Evolutionary conservation across 768 basidiomycete genomes (phyloP).

Genomic region (Tylopilus balloui): DNA sequence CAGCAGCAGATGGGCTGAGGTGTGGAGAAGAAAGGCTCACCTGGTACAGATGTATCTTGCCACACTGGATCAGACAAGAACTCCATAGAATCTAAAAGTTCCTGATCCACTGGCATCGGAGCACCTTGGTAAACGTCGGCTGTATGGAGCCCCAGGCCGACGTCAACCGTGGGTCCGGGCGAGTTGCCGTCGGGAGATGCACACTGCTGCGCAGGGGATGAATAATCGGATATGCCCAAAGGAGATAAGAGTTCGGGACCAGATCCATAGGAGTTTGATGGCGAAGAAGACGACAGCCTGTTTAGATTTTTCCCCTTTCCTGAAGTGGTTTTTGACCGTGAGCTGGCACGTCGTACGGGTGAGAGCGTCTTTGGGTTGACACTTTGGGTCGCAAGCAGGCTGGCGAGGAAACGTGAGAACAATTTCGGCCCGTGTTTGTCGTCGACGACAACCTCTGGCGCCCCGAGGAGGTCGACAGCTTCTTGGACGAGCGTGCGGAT

Average conservation of each 20-base stretch:
- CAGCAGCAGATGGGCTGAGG: background rate
- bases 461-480: constrained; percentile 62
- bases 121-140: constrained; percentile 39
- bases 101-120: constrained; percentile 55
- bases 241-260: constrained; percentile 22
- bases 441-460: constrained; percentile 71
- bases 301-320: constrained; percentile 13
- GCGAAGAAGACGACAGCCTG: background rate
- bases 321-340: constrained; percentile 8
- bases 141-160: constrained; percentile 23
- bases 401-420: constrained; percentile 74
- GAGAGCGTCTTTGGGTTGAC: constrained; percentile 23
- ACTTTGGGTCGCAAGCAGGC: constrained; percentile 60
- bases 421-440: constrained; percentile 77
- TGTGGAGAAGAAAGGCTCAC: constrained; percentile 33
- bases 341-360: constrained; percentile 11
- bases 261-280: constrained; percentile 1
- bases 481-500: constrained; percentile 62
- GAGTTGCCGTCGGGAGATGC: constrained; percentile 39
- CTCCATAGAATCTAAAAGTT: constrained; percentile 59
- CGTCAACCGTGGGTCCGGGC: background rate
- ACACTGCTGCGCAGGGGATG: constrained; percentile 31
- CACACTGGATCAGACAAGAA: constrained; percentile 52
- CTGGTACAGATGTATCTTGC: constrained; percentile 52
- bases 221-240: constrained; percentile 35